Base-by-base conservation (phyloP, 139 green algal genomes). In the Protoeuglena noctilucae region DNA sequence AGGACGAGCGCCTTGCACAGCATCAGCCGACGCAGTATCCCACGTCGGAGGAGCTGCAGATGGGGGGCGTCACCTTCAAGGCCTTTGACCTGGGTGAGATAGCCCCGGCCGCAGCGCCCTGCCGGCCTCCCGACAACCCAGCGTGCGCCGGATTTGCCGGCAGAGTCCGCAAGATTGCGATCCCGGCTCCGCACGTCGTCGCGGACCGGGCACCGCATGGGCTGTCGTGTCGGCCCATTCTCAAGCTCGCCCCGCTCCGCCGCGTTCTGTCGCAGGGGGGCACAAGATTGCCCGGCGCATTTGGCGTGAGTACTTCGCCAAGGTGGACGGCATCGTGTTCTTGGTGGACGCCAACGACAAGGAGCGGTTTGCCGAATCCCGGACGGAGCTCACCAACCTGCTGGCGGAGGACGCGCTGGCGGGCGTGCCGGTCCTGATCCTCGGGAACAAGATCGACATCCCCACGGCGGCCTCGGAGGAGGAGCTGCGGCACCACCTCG, bases 391-490 rank as follows among this genome's bases (percentile, higher is more conserved):
- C 16, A 84, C 93, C 51, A 74, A 68, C 1, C 75, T 99, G 54
- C 73, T 99, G 17, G 77, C 71, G 18, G 91, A 99, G 58, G 91
- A 99, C 61, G 78, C 73, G 12, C 72, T 99, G 0, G 52, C 63
- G 28, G 70, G 72, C n/a, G 90, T 98, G 30, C 91, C 91, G 4
- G 94, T 99, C 71, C 68, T 99, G 22, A 61, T 98, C 1, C 72
- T 98, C 53, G 91, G 91, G 50, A 99, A 99, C 85, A 99, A 99
- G 71, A 98, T 99, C 54, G 92, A 97, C 66, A 80, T 96, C 53
- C 86, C 91, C 7, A 70, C 73, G 16, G 87, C 78, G 26, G 69
- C 67, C 16, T 64, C 61, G 31, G 83, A 93, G 65, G 88, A 96
- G 12, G 89, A 96, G 70, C 69, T 97, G 51, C 77, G 88, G 34